These are phyloP conservation scores for Syzygium grande DNA, from an alignment of 345 rosid genomes.

Conservation along the genomic window DNA sequence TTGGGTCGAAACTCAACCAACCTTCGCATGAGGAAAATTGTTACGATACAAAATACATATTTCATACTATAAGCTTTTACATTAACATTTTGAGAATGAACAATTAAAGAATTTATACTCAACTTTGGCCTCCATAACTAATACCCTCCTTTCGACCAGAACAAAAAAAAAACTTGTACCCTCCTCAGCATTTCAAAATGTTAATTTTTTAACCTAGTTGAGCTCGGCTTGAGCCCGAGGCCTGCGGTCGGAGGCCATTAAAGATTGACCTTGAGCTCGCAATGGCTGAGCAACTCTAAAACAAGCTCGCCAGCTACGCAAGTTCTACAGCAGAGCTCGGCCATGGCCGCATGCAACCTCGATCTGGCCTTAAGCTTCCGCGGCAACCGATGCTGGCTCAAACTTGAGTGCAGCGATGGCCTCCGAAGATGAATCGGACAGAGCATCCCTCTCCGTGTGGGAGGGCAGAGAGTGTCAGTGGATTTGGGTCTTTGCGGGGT, in stretches of 20 bases:
- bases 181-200: not conserved
- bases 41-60: not conserved
- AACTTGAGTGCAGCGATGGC: not conserved
- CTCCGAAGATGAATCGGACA: not conserved
- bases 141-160: not conserved
- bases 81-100: not conserved
- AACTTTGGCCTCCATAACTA: not conserved
- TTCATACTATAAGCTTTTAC: not conserved
- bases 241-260: accelerated
- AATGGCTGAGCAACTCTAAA: not conserved
- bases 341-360: not conserved
- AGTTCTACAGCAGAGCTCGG: not conserved
- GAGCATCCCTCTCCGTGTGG: not conserved
- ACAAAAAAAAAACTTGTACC: not conserved
- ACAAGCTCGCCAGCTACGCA: not conserved
- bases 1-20: not conserved
- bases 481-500: too few relatives aligned
- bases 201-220: not conserved
- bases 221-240: not conserved
- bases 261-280: not conserved
- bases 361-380: not conserved
- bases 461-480: not conserved
- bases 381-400: not conserved
- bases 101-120: not conserved
- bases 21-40: not conserved